Evolutionary conservation across 805 yeast species (phyloP), one percentile per base, ranked within the genome.

Genomic region (Jamesozyma rosinii): DNA sequence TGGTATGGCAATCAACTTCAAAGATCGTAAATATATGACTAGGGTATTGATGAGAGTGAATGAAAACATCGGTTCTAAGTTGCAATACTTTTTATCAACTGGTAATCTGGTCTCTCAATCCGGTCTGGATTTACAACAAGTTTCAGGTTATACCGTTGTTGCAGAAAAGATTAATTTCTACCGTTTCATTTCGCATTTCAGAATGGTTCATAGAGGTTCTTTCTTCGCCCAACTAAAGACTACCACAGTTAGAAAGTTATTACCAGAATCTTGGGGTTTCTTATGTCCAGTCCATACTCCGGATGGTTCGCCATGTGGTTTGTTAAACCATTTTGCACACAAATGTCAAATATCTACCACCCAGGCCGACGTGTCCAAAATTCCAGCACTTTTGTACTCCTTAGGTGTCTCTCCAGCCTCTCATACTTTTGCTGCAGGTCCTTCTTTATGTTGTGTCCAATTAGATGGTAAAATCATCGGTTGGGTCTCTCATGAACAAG

Each of bases 151-250:
- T 65, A 92, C 98, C 1, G 98, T 92, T 52, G 97, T 92, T 49
- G 98, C 97, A 3, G 98, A 92, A 69, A 92, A 92, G 67, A 92
- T 92, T 67, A 92, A 92, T 64, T 92, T 88, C 75, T 83, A 92
- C 67, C 83, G 98, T 61, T 92, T 92, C 70, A 80, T 92, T 51
- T 81, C 97, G n/a, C 98, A 92, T 71, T 92, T 92, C 76, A 74
- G 98, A 69, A 92, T 92, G 98, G 97, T 92, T 42, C 98, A 92
- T 68, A 83, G 98, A 78, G 98, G 98, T 67, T 87, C 97, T 51
- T 92, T 92, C 80, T 92, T 92, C 64, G 97, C 98, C 37, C 95
- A 90, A 65, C 75, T 92, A 68, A 92, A 92, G 64, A 92, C 98
- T 35, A 92, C 98, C 20, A 83, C 97, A 1, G 98, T 92, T 39